Evolutionary conservation across 2,329 filamentous ascomycete species (phyloP), one percentile per base, ranked within the genome.

Genomic region (Aspergillus sp.): DNA sequence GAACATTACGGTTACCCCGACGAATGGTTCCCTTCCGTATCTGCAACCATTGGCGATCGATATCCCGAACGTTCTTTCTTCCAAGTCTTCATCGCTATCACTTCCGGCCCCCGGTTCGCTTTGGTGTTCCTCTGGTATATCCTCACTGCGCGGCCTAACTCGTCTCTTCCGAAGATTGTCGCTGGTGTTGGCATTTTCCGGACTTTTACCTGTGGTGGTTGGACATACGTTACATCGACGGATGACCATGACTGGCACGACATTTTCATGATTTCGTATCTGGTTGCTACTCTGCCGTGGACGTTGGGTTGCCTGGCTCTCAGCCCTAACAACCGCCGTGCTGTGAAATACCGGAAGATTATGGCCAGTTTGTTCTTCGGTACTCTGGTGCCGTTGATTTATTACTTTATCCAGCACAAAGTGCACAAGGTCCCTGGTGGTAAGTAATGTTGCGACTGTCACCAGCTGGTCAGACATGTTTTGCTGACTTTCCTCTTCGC

Each of bases 181-280:
- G 85, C 85, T 41, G 79, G 79, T 37, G 84, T 88, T 59, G 93
- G 93, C 48, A 57, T 96, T 45, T 85, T 97, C 63, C 83, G 93
- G 60, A 96, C 91, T 7, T 73, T 97, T 49, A 95, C 90, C 3
- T 98, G 93, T 64, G 93, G 91, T 59, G 93, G 93, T 50, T 98
- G 93, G 91, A 96, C 93, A 46, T 98, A 97, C 69, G 84, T 98
- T 52, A 98, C 93, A 22, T 97, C 93, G 53, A 98, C 93, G 39
- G 93, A 98, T 66, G 89, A 97, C 67, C 93, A 98, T 69, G 84
- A 95, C 70, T 97, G 90, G 90, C 93, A 98, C 68, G 93, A 98
- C 64, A 91, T 97, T 53, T 91, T 98, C 68, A 98, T 98, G 93
- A 96, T 98, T 59, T 94, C 90, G 12, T 98, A 98, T 69, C 77